Conservation (phyloP, 768 basidiomycete species). For the Mrakia frigida region DNA sequence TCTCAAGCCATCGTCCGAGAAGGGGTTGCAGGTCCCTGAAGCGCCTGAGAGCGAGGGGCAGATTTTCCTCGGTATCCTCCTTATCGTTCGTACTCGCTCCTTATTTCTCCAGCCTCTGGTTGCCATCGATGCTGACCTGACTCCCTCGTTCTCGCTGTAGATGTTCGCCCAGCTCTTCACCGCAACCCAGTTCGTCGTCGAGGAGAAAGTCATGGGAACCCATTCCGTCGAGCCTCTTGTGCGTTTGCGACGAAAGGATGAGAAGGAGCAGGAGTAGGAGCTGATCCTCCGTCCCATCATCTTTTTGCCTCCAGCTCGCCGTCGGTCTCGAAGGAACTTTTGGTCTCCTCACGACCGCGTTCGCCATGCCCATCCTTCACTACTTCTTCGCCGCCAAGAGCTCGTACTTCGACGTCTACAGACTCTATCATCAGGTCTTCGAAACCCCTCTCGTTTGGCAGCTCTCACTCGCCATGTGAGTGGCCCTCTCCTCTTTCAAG, state of each 20-base stretch:
- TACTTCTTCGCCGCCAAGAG: constrained; percentile 45
- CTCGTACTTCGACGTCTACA: constrained; percentile 72
- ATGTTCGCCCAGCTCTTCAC: constrained; percentile 46
- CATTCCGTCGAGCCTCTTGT: constrained; percentile 83
- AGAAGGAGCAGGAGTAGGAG: neutral
- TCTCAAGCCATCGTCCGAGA: constrained; percentile 46
- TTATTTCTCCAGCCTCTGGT: neutral
- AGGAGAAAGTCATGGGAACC: constrained; percentile 79
- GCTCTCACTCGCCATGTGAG: constrained; percentile 20
- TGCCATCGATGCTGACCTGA: neutral
- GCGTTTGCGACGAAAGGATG: constrained; percentile 29
- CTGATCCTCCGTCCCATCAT: neutral
- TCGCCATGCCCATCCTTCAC: constrained; percentile 70
- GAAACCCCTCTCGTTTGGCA: constrained; percentile 58
- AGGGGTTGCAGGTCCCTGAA: constrained; percentile 59
- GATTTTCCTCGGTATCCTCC: constrained; percentile 62
- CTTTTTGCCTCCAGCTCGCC: constrained; percentile 50
- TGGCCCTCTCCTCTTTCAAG: neutral
- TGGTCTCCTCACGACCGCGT: constrained; percentile 70
- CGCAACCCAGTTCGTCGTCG: constrained; percentile 68
- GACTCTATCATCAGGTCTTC: constrained; percentile 85
- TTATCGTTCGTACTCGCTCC: constrained; percentile 50
- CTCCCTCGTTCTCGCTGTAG: neutral
- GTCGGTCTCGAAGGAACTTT: constrained; percentile 94
- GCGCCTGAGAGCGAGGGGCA: constrained; percentile 32